Evolutionary conservation across 768 basidiomycete species (phyloP).

Genomic region (Pleurotus eryngii): DNA sequence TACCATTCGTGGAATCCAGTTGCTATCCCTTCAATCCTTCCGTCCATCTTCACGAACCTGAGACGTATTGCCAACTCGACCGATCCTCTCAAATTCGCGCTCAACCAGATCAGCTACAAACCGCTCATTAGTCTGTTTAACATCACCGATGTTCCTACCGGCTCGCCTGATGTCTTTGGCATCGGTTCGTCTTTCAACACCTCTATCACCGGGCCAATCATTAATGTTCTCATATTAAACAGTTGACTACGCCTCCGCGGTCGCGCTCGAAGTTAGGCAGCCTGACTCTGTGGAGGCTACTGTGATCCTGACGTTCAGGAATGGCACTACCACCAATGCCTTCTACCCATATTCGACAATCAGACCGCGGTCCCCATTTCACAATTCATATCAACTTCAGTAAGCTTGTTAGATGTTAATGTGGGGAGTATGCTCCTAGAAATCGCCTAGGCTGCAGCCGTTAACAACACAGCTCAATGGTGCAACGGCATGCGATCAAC

Average conservation of each 20-base stretch:
- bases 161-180: conserved; percentile 37
- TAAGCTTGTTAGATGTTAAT: conserved; percentile 15
- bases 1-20: conserved; percentile 26
- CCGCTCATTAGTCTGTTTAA: conserved; percentile 58
- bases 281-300: conserved; percentile 27
- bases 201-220: background rate
- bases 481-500: conserved; percentile 42
- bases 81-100: conserved; percentile 40
- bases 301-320: conserved; percentile 48
- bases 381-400: conserved; percentile 32
- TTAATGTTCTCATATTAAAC: background rate
- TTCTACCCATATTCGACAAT: conserved; percentile 30
- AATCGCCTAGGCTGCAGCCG: conserved; percentile 27
- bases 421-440: background rate
- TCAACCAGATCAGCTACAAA: conserved; percentile 53
- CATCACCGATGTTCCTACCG: conserved; percentile 42
- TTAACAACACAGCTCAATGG: conserved; percentile 44
- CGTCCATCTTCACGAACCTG: conserved; percentile 41
- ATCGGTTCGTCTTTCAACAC: conserved; percentile 25
- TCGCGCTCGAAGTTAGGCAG: conserved; percentile 41
- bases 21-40: conserved; percentile 45
- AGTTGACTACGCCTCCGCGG: conserved; percentile 42
- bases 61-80: conserved; percentile 36
- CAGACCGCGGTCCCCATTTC: conserved; percentile 33
- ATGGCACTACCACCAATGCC: conserved; percentile 39